These are phyloP conservation scores for Alternaria gansuensis DNA, from an alignment of 2,329 filamentous ascomycete species.

Conservation along the genomic window DNA sequence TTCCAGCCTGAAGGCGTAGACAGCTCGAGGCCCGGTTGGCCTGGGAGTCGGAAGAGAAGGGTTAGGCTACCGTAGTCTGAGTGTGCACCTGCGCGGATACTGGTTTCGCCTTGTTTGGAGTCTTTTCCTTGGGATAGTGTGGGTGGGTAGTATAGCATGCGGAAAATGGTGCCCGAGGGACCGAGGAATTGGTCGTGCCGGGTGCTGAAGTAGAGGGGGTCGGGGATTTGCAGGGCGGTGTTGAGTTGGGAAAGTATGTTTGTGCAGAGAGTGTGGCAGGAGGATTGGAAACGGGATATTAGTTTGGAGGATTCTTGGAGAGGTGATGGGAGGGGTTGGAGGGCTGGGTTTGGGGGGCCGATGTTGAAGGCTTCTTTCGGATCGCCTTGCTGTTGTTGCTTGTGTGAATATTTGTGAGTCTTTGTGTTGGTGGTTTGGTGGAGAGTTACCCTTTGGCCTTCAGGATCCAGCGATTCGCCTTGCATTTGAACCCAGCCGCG, in stretches of 20 bases:
- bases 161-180: conserved; percentile 61
- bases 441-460: conserved; percentile 74
- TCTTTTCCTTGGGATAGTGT: conserved; percentile 36
- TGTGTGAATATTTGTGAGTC: background rate
- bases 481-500: conserved; percentile 90
- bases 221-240: conserved; percentile 70
- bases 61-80: conserved; percentile 81
- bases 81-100: conserved; percentile 89
- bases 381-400: conserved; percentile 71
- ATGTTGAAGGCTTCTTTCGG: conserved; percentile 90
- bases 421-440: background rate
- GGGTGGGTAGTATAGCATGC: conserved; percentile 63
- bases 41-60: conserved; percentile 81
- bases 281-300: conserved; percentile 71
- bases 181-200: conserved; percentile 65
- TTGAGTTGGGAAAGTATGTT: conserved; percentile 80
- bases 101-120: conserved; percentile 48
- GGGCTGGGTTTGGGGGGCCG: conserved; percentile 71
- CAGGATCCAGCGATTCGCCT: conserved; percentile 85
- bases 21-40: conserved; percentile 88
- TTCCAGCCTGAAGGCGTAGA: conserved; percentile 65
- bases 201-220: conserved; percentile 66
- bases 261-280: conserved; percentile 77
- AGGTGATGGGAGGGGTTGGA: conserved; percentile 76
- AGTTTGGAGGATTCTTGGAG: conserved; percentile 68